phyloP scores from a whole-genome alignment of 352 stramenopile genomes.

The Globisporangium alternatum region DNA sequence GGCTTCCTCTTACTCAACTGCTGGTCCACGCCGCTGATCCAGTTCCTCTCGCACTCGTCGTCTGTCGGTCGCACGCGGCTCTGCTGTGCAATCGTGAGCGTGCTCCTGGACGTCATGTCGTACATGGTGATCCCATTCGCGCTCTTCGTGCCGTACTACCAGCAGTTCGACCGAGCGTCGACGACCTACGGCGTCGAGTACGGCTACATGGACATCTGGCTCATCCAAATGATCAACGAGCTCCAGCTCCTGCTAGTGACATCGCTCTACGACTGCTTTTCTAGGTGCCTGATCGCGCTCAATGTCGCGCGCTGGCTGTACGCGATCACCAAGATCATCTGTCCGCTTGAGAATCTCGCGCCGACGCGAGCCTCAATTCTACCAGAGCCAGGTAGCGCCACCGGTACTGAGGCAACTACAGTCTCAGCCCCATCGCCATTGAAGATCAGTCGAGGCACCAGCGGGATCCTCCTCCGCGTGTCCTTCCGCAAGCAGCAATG shows the following conservation, averaged over 20 bases:
- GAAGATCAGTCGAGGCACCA: not conserved
- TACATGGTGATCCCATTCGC: conserved; percentile 25
- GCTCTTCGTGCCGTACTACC: conserved; percentile 22
- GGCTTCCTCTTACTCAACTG: conserved; percentile 30
- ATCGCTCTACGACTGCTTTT: conserved; percentile 27
- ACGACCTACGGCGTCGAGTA: conserved; percentile 21
- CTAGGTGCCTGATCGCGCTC: conserved; percentile 27
- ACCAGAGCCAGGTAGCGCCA: not conserved
- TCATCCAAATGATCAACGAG: conserved; percentile 30
- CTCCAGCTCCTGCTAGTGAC: conserved; percentile 31
- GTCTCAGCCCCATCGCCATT: not conserved
- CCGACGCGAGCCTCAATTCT: not conserved
- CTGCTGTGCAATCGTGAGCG: conserved; percentile 17
- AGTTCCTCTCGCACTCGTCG: not conserved
- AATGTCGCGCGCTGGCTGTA: conserved; percentile 23
- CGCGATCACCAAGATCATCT: conserved; percentile 26
- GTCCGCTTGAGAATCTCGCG: not conserved
- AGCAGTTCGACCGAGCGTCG: conserved; percentile 16
- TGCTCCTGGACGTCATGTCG: conserved; percentile 31
- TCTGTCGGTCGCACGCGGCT: not conserved
- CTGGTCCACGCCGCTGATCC: conserved; percentile 20
- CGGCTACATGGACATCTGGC: conserved; percentile 33
- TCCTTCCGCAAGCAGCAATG: not conserved
- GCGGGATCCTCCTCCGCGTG: not conserved
- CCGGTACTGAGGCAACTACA: too few relatives aligned